Evolutionary conservation across 2,329 filamentous ascomycete species (phyloP), one percentile per base, ranked within the genome.

Genomic region (Aspergillus brunneoviolaceus): DNA sequence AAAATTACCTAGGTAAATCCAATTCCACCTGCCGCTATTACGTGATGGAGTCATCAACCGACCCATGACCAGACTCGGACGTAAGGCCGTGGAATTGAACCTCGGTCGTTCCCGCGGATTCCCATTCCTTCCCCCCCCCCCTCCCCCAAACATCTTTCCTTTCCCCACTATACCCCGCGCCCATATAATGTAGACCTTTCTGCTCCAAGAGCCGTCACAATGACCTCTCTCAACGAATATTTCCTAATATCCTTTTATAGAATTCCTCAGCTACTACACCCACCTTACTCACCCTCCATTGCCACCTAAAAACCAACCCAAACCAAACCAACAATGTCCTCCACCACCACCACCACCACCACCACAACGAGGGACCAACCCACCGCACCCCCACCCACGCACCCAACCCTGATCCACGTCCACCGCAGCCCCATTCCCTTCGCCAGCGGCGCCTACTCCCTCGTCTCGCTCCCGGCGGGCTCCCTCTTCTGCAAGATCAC

Each of bases 401-500:
- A 74, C 60, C 71, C 72, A 29, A 64, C 65, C 39, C 57, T 67
- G 10, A 58, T 74, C 50, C 66, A 63, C 35, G 70, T 74, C 50
- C 56, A 68, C 39, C 70, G 70, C 63, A 73, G 70, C 60, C 45
- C 73, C 50, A 72, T 75, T 57, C 69, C 71, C 54, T 74, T 75
- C 57, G 68, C 66, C 58, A 74, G 70, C 53, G 75, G 75, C 33
- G 79, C 83, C 29, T 69, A 78, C 51, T 84, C 81, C 16, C 79
- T 80, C 39, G 75, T 84, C 60, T 72, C 73, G n/a, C 76, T 83
- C 1, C 81, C 82, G 11, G 76, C 82, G 1, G 80, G 80, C 49
- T 75, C 81, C n/a, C 65, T 83, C 65, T 82, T 85, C 48, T 66
- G 71, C 48, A 70, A 68, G 27, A 81, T 85, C 63, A 81, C 79